Percentiles rank a stretch among this genome's conserved stretches.
Conservation (phyloP, 2,329 filamentous ascomycete species). For the Sporothrix brasiliensis region DNA sequence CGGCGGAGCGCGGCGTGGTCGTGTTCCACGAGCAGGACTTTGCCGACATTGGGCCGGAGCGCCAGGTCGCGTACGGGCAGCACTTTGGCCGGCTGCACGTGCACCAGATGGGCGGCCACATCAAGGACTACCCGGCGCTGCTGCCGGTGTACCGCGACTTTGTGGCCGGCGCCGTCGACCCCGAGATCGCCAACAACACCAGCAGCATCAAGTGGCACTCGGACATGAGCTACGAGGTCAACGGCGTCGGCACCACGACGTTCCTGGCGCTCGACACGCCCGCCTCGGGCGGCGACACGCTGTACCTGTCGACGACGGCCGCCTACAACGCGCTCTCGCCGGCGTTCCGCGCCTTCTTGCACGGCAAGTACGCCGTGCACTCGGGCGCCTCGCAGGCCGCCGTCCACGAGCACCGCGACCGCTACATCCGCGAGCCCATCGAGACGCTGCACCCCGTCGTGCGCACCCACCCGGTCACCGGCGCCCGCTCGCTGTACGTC, state of each 20-base stretch:
- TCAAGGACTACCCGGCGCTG: conserved; percentile 48
- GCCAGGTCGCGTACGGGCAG: conserved; percentile 48
- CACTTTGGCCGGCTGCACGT: conserved; percentile 50
- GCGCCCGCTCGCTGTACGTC: conserved; percentile 49
- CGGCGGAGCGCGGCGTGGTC: conserved; percentile 32
- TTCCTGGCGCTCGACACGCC: conserved; percentile 38
- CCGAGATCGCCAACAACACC: conserved; percentile 38
- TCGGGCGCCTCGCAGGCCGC: conserved; percentile 33
- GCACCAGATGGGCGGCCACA: conserved; percentile 51
- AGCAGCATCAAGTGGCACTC: conserved; percentile 40
- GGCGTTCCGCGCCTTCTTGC: conserved; percentile 33
- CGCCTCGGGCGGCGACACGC: conserved; percentile 37
- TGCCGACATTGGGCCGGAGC: conserved; percentile 40
- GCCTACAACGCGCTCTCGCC: conserved; percentile 38
- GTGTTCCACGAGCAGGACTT: conserved; percentile 46
- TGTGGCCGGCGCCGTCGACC: conserved; percentile 37
- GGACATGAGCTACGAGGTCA: conserved; percentile 38
- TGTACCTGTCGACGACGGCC: conserved; percentile 35
- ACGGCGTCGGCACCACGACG: conserved; percentile 37
- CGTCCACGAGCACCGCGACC: conserved; percentile 44
- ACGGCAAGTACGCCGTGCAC: conserved; percentile 36
- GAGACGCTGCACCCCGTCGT: conserved; percentile 52
- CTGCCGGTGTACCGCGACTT: conserved; percentile 46
- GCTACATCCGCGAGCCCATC: conserved; percentile 46
- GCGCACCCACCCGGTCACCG: conserved; percentile 51